Conservation (phyloP, 2,329 filamentous ascomycete genomes). For the Pseudogymnoascus sp. region DNA sequence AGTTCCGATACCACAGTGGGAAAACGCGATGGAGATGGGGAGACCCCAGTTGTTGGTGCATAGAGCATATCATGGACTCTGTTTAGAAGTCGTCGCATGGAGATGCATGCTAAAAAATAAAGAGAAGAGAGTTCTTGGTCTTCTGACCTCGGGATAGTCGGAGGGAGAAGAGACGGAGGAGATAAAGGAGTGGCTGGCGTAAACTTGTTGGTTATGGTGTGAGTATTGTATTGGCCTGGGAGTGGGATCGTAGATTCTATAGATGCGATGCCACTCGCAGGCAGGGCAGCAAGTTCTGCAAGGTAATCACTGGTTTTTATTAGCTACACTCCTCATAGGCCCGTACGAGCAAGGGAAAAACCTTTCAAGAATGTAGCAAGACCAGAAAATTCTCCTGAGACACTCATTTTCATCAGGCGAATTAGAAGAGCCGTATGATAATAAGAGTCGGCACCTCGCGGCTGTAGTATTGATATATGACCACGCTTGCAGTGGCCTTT, state of each 20-base stretch:
- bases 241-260: constrained; percentile 44
- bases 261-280: constrained; percentile 42
- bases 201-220: constrained; percentile 29
- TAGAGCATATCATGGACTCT: constrained; percentile 43
- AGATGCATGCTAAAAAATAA: constrained; percentile 47
- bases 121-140: constrained; percentile 41
- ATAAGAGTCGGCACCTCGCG: constrained; percentile 41
- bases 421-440: constrained; percentile 36
- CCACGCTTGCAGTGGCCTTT: constrained; percentile 45
- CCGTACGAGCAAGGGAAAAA: constrained; percentile 14
- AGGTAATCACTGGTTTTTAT: constrained; percentile 38
- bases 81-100: constrained; percentile 41
- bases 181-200: not conserved
- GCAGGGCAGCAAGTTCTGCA: constrained; percentile 43
- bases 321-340: not conserved
- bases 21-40: constrained; percentile 38
- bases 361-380: constrained; percentile 48
- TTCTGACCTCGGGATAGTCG: constrained; percentile 12
- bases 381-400: constrained; percentile 45
- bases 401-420: constrained; percentile 38
- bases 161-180: not conserved
- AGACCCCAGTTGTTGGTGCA: constrained; percentile 37
- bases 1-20: constrained; percentile 42
- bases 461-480: constrained; percentile 43
- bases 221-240: constrained; percentile 40